Percentiles rank a stretch among this genome's conserved stretches.
Evolutionary conservation across 345 rosid genomes (phyloP).

Genomic region (Adansonia digitata): DNA sequence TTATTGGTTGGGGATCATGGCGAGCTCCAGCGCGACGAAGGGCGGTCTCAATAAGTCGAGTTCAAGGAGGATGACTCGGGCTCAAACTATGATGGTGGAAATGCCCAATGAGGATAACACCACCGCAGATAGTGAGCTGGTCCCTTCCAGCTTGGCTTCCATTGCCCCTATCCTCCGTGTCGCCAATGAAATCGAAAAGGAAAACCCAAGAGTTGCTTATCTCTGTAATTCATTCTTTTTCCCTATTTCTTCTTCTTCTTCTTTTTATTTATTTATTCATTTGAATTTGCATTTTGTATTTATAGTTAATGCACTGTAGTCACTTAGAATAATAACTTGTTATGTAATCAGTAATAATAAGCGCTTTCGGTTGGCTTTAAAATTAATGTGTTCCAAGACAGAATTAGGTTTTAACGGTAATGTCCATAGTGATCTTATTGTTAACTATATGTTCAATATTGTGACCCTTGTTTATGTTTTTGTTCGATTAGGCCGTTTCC

Average conservation of each 20-base stretch:
- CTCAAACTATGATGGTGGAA: constrained; percentile 44
- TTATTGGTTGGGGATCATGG: constrained; percentile 38
- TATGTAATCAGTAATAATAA: background rate
- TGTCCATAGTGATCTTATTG: constrained; percentile 1
- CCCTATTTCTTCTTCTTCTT: background rate
- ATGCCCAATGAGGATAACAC: constrained; percentile 41
- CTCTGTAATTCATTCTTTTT: constrained; percentile 47
- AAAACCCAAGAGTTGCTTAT: constrained; percentile 78
- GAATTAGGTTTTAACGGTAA: background rate
- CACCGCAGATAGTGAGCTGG: constrained; percentile 74
- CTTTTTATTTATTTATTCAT: background rate
- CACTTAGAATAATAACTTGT: background rate
- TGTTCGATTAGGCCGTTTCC: constrained; percentile 70
- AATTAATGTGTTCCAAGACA: background rate
- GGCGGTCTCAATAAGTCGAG: constrained; percentile 28
- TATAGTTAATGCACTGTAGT: background rate
- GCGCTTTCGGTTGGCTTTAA: background rate
- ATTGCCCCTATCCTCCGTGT: constrained; percentile 84
- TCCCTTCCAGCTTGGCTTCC: constrained; percentile 71
- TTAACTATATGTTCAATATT: background rate
- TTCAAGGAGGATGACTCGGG: constrained; percentile 48
- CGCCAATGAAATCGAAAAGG: constrained; percentile 72
- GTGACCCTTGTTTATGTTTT: background rate
- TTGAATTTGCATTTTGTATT: background rate
- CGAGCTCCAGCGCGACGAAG: constrained; percentile 74